phyloP scores from a whole-genome alignment of 139 green algal species.

The Haematococcus sp. region DNA sequence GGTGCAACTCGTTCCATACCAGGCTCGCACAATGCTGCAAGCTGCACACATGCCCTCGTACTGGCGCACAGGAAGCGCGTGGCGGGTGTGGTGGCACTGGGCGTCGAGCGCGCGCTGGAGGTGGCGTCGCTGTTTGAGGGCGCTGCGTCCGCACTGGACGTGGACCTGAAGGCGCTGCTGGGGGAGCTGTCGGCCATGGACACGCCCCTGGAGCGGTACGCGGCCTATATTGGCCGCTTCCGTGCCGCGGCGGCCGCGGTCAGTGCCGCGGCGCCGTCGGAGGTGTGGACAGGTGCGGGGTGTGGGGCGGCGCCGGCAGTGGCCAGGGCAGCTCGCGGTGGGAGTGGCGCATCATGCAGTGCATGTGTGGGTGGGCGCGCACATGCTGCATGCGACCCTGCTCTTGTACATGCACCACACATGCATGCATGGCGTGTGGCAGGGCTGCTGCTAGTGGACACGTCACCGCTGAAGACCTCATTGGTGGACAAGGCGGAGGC shows the following conservation, averaged over 20 bases:
- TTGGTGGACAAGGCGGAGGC: conserved; percentile 21
- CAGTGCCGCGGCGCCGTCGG: conserved; percentile 10
- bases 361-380: too few relatives aligned
- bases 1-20: too few relatives aligned
- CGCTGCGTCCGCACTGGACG: conserved; percentile 23
- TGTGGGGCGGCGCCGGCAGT: too few relatives aligned
- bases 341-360: too few relatives aligned
- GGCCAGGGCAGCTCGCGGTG: too few relatives aligned
- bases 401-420: too few relatives aligned
- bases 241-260: conserved; percentile 29
- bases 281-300: conserved; percentile 24
- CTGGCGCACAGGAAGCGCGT: conserved; percentile 23
- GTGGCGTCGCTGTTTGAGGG: conserved; percentile 27
- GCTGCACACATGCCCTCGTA: too few relatives aligned
- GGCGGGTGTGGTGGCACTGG: conserved; percentile 1
- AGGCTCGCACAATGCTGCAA: too few relatives aligned
- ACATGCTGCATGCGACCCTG: too few relatives aligned
- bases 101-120: conserved; percentile 33
- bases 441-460: conserved; percentile 51
- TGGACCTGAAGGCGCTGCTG: conserved; percentile 28
- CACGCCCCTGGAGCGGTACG: conserved; percentile 40
- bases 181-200: conserved; percentile 27
- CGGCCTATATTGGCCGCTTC: conserved; percentile 43
- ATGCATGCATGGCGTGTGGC: too few relatives aligned
- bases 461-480: conserved; percentile 39